A percentile compares a stretch with the other conserved stretches of the same genome.
Evolutionary conservation across 2,329 filamentous ascomycete genomes (phyloP).

Genomic region (Epicoccum sorghinum): DNA sequence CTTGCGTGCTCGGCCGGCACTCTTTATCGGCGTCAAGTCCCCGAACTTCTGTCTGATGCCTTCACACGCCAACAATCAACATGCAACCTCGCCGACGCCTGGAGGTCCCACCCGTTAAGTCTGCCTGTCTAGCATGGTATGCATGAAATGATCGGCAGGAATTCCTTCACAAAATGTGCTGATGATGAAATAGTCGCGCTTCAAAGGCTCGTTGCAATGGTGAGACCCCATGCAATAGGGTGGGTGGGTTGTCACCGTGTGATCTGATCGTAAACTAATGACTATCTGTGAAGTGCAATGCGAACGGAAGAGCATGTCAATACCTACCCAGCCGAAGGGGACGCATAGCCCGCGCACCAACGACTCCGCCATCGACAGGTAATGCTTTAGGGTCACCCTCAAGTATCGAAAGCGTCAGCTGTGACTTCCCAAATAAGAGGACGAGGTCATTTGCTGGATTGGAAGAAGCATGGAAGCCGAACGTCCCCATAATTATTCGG

Average conservation of each 20-base stretch:
- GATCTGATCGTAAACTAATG: neutral
- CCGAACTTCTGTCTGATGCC: neutral
- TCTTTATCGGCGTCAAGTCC: constrained; percentile 1
- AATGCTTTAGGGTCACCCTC: constrained; percentile 1
- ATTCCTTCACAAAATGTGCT: neutral
- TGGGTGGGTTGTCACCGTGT: neutral
- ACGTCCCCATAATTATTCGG: neutral
- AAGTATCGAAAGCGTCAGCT: neutral
- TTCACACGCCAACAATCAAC: neutral
- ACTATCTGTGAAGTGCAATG: constrained; percentile 1
- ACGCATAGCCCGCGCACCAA: constrained; percentile 4
- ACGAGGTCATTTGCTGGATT: neutral
- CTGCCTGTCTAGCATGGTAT: constrained; percentile 16
- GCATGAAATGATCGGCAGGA: neutral
- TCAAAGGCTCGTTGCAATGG: constrained; percentile 15
- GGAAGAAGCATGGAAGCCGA: neutral
- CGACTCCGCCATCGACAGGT: constrained; percentile 1
- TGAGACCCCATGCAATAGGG: constrained; percentile 10
- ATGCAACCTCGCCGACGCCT: constrained; percentile 9
- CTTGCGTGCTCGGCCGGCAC: constrained; percentile 1
- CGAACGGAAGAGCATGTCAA: constrained; percentile 1
- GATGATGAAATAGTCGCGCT: constrained; percentile 4
- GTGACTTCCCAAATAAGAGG: neutral
- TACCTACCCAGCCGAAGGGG: constrained; percentile 12
- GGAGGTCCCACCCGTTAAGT: constrained; percentile 10